Evolutionary conservation across 2,329 filamentous ascomycete species (phyloP).

Genomic region (Pyrenophora tritici-repentis): DNA sequence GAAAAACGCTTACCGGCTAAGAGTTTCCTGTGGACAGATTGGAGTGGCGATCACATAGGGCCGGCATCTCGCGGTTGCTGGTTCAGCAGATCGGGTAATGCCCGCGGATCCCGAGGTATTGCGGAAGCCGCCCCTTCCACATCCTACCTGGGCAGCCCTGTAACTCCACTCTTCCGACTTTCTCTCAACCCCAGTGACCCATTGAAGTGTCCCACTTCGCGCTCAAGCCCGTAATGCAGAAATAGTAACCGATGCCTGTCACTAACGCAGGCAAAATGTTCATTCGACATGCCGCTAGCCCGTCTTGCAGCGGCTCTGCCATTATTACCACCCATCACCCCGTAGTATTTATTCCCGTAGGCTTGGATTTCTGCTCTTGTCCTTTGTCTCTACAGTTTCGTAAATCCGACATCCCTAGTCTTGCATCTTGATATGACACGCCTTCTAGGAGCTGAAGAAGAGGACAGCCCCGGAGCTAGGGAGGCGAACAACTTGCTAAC

Average conservation of each 20-base stretch:
- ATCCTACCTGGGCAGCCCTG: too few relatives aligned
- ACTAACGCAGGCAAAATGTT: slow-evolving; percentile 10
- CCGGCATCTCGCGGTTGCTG: too few relatives aligned
- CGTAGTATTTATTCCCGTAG: slow-evolving; percentile 10
- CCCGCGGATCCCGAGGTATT: too few relatives aligned
- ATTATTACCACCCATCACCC: slow-evolving; percentile 10
- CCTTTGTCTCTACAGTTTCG: not conserved
- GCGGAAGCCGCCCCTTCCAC: too few relatives aligned
- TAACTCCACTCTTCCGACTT: slow-evolving; percentile 2
- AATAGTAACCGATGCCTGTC: slow-evolving; percentile 17
- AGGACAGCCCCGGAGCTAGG: slow-evolving; percentile 14
- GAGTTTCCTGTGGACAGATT: too few relatives aligned
- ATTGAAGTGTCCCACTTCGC: too few relatives aligned
- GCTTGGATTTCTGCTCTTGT: slow-evolving; percentile 1
- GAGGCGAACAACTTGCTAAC: slow-evolving; percentile 37
- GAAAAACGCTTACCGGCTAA: too few relatives aligned
- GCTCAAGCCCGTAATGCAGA: slow-evolving; percentile 13
- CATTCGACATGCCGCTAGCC: slow-evolving; percentile 27
- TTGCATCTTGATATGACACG: slow-evolving; percentile 30
- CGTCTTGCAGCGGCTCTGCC: slow-evolving; percentile 16
- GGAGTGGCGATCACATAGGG: too few relatives aligned
- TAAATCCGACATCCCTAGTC: not conserved
- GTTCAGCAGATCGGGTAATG: too few relatives aligned
- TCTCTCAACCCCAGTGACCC: too few relatives aligned
- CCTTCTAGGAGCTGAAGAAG: slow-evolving; percentile 29